A percentile compares a stretch with the other conserved stretches of the same genome.
Conservation (phyloP, 768 basidiomycete genomes). For the Gymnopilus junonius region DNA sequence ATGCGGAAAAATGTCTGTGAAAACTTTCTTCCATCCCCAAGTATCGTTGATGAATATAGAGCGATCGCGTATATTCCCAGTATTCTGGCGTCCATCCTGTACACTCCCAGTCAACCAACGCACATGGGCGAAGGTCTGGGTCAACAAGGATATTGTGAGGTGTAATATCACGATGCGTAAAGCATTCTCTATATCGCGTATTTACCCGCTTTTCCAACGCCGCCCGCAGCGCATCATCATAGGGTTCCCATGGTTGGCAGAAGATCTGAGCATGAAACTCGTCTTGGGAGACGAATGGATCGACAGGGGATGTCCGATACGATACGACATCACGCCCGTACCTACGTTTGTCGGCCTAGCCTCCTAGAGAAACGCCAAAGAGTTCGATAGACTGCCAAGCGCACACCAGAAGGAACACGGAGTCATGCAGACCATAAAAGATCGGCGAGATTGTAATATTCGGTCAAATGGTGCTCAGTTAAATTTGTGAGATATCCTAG, state of each 20-base stretch:
- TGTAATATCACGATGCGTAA: constrained; percentile 17
- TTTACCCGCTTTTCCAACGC: constrained; percentile 6
- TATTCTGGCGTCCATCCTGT: constrained; percentile 28
- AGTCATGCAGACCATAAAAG: not conserved
- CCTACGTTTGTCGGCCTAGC: not conserved
- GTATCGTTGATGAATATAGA: constrained; percentile 7
- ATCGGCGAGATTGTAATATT: not conserved
- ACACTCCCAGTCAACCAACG: constrained; percentile 24
- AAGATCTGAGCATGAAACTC: constrained; percentile 8
- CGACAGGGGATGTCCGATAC: not conserved
- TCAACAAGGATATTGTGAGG: constrained; percentile 20
- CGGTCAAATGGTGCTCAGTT: not conserved
- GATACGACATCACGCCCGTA: not conserved
- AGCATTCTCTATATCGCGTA: constrained; percentile 9
- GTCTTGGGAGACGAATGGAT: constrained; percentile 10
- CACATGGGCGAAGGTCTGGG: constrained; percentile 10
- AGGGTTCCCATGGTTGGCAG: constrained; percentile 5
- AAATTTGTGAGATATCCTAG: not conserved
- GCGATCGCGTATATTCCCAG: constrained; percentile 21
- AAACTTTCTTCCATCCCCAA: constrained; percentile 10
- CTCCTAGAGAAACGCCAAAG: not conserved
- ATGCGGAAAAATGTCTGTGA: constrained; percentile 10
- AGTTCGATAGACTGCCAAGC: not conserved
- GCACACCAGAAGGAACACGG: not conserved
- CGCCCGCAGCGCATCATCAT: not conserved